These are phyloP conservation scores for Protomyces arabidopsidicola DNA, from an alignment of 1,139 yeast genomes.

Conservation along the genomic window DNA sequence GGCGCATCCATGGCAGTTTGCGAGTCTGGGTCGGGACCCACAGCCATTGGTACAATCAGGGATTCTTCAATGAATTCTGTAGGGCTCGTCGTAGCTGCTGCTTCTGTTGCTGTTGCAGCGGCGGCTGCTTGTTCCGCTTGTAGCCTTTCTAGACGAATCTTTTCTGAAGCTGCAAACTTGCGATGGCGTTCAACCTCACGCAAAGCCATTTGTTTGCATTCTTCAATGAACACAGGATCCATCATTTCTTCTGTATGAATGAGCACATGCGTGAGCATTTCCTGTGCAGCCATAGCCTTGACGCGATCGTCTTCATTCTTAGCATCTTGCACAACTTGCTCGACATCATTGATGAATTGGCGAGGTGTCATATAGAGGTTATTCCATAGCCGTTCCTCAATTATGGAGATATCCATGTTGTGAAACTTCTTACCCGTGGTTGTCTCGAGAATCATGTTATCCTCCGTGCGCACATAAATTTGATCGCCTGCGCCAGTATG, in stretches of 20 bases:
- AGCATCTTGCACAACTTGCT: slow-evolving; percentile 76
- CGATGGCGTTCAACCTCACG: slow-evolving; percentile 61
- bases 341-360: slow-evolving; percentile 79
- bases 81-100: too few relatives aligned
- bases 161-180: slow-evolving; percentile 30
- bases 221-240: slow-evolving; percentile 55
- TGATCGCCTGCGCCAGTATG: slow-evolving; percentile 37
- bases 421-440: slow-evolving; percentile 65
- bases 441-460: slow-evolving; percentile 74
- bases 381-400: slow-evolving; percentile 95
- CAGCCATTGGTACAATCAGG: background rate
- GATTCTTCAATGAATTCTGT: too few relatives aligned
- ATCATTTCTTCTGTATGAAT: slow-evolving; percentile 90
- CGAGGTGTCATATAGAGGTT: slow-evolving; percentile 91
- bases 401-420: slow-evolving; percentile 89
- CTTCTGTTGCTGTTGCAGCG: background rate
- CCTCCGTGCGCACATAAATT: slow-evolving; percentile 54
- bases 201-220: slow-evolving; percentile 68
- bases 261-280: slow-evolving; percentile 94
- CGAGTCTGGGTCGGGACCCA: background rate
- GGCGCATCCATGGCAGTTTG: too few relatives aligned
- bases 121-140: slow-evolving; percentile 30
- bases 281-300: slow-evolving; percentile 55
- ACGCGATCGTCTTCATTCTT: slow-evolving; percentile 54
- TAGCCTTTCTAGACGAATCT: slow-evolving; percentile 30